These are phyloP conservation scores for Pseudocercospora crystallina DNA, from an alignment of 2,329 filamentous ascomycete genomes.

Conservation along the genomic window DNA sequence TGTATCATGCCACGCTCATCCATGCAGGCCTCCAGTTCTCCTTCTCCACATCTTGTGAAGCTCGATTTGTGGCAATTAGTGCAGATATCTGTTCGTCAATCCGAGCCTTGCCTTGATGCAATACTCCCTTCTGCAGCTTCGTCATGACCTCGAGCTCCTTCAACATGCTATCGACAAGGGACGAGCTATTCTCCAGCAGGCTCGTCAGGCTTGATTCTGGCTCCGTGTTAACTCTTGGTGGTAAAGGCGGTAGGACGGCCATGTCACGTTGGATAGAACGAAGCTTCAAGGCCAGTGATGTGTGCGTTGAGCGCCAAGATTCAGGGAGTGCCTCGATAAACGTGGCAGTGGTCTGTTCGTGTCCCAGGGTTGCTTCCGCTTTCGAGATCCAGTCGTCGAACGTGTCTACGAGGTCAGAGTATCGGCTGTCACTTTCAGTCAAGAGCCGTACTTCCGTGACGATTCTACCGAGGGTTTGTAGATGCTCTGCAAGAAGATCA, in stretches of 20 bases:
- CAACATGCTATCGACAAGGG: conserved; percentile 59
- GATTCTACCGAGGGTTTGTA: conserved; percentile 59
- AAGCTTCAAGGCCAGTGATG: conserved; percentile 54
- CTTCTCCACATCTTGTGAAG: conserved; percentile 10
- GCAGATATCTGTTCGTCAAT: conserved; percentile 42
- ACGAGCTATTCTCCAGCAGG: conserved; percentile 51
- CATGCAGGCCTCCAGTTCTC: conserved; percentile 31
- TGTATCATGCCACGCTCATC: conserved; percentile 18
- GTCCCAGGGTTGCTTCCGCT: conserved; percentile 23
- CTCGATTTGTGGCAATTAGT: conserved; percentile 11
- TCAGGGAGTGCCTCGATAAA: conserved; percentile 59
- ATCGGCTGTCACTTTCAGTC: conserved; percentile 57
- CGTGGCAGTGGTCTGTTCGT: conserved; percentile 38
- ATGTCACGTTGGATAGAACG: conserved; percentile 56
- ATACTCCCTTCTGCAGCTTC: conserved; percentile 59
- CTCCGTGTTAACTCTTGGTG: conserved; percentile 17
- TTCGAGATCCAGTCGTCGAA: conserved; percentile 61
- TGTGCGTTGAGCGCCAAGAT: conserved; percentile 61
- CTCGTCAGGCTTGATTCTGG: conserved; percentile 44
- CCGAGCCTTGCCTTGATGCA: conserved; percentile 59
- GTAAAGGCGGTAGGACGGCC: conserved; percentile 43
- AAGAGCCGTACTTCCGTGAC: conserved; percentile 59
- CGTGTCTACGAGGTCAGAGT: conserved; percentile 53
- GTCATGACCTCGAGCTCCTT: conserved; percentile 64
- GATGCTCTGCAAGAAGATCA: conserved; percentile 52